Evolutionary conservation across 495 filamentous ascomycete genomes (phyloP).

Genomic region (Tuber borchii): DNA sequence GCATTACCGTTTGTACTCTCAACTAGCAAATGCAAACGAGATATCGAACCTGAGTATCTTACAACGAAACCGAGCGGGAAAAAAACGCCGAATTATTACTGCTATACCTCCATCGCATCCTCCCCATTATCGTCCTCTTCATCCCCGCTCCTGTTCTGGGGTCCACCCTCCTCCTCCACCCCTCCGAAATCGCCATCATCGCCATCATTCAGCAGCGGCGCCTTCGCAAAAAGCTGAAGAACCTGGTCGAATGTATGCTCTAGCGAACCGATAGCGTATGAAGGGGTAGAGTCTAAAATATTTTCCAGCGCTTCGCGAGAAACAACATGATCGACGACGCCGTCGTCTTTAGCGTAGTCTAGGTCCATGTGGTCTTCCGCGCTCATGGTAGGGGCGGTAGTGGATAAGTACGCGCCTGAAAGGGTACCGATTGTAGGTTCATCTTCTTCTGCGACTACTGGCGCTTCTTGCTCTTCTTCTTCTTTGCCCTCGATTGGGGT

Average conservation of each 20-base stretch:
- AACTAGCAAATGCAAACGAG: background rate
- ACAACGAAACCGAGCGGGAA: slow-evolving; percentile 16
- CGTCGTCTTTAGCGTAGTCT: slow-evolving; percentile 20
- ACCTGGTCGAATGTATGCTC: slow-evolving; percentile 33
- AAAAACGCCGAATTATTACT: slow-evolving; percentile 12
- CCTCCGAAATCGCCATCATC: slow-evolving; percentile 2
- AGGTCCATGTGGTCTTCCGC: slow-evolving; percentile 3
- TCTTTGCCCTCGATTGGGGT: slow-evolving; percentile 7
- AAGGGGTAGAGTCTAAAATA: slow-evolving; percentile 30
- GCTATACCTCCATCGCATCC: slow-evolving; percentile 10
- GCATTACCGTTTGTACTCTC: background rate
- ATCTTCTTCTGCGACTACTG: slow-evolving; percentile 1
- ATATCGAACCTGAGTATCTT: slow-evolving; percentile 21
- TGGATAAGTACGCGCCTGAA: slow-evolving; percentile 28
- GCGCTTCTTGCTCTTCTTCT: slow-evolving; percentile 8
- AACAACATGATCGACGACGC: slow-evolving; percentile 28
- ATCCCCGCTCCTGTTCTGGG: slow-evolving; percentile 2
- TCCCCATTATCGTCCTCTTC: slow-evolving; percentile 17
- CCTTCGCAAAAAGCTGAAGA: slow-evolving; percentile 35
- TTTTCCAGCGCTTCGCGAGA: slow-evolving; percentile 31
- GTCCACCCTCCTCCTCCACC: background rate
- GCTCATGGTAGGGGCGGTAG: background rate
- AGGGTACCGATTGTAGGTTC: slow-evolving; percentile 8
- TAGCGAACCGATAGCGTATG: slow-evolving; percentile 27
- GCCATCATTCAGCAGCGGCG: slow-evolving; percentile 16